Evolutionary conservation across 129 eudicot genomes (phyloP).

Genomic region (Tagetes patula): DNA sequence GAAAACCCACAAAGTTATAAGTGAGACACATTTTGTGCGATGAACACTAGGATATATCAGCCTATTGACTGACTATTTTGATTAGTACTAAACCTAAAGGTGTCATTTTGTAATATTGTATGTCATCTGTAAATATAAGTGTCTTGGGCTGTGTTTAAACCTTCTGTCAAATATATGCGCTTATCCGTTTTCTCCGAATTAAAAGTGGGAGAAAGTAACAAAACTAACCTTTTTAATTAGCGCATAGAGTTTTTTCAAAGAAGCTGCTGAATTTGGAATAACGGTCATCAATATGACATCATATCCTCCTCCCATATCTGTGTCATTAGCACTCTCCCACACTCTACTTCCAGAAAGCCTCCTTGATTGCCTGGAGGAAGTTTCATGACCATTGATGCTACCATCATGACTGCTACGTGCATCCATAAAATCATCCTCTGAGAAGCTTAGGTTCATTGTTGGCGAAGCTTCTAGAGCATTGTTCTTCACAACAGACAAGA

Average conservation of each 20-base stretch:
- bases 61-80: background rate
- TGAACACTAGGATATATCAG: background rate
- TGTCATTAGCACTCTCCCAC: slow-evolving; percentile 71
- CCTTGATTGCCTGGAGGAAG: slow-evolving; percentile 47
- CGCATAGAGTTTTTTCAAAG: slow-evolving; percentile 57
- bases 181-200: background rate
- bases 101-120: background rate
- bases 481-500: slow-evolving; percentile 47
- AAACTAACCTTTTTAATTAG: slow-evolving; percentile 63
- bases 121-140: background rate
- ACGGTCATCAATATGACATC: slow-evolving; percentile 65
- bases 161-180: background rate
- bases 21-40: background rate
- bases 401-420: slow-evolving; percentile 69
- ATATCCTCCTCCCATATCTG: slow-evolving; percentile 60
- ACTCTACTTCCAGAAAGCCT: slow-evolving; percentile 71
- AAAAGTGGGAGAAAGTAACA: slow-evolving; percentile 3
- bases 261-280: slow-evolving; percentile 54
- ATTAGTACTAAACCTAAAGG: background rate
- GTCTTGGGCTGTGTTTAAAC: background rate
- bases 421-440: slow-evolving; percentile 67
- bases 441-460: slow-evolving; percentile 56
- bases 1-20: background rate
- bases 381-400: slow-evolving; percentile 48
- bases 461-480: slow-evolving; percentile 48